phyloP scores from a whole-genome alignment of 345 rosid genomes.

The Syzygium aromaticum region DNA sequence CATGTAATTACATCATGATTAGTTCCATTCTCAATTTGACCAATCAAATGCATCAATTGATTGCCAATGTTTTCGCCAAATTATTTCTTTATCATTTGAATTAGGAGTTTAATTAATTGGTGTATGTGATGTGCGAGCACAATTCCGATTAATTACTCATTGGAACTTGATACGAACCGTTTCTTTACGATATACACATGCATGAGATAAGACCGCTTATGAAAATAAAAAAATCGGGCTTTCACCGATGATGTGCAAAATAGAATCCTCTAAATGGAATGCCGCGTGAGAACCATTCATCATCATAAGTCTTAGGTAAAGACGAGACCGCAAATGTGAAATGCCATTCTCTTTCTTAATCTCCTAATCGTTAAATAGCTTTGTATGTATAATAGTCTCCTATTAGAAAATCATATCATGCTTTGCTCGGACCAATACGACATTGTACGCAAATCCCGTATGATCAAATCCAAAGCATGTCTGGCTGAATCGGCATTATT shows the following conservation, averaged over 20 bases:
- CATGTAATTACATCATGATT: not conserved
- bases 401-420: not conserved
- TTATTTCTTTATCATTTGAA: not conserved
- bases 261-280: not conserved
- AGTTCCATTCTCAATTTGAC: not conserved
- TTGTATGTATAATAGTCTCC: not conserved
- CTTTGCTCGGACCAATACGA: not conserved
- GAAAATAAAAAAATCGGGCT: not conserved
- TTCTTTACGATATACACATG: not conserved
- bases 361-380: not conserved
- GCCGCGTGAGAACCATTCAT: not conserved
- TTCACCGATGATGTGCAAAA: not conserved
- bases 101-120: not conserved
- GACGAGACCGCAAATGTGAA: not conserved
- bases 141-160: not conserved
- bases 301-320: fast-evolving
- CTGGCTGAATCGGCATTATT: fast-evolving
- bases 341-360: not conserved
- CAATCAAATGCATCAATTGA: not conserved
- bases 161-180: not conserved
- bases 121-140: fast-evolving
- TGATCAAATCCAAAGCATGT: not conserved
- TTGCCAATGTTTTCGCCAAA: not conserved
- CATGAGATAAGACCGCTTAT: not conserved
- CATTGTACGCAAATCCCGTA: not conserved